These are phyloP conservation scores for Paecilomyces formosus DNA, from an alignment of 2,329 filamentous ascomycete species.

Conservation along the genomic window DNA sequence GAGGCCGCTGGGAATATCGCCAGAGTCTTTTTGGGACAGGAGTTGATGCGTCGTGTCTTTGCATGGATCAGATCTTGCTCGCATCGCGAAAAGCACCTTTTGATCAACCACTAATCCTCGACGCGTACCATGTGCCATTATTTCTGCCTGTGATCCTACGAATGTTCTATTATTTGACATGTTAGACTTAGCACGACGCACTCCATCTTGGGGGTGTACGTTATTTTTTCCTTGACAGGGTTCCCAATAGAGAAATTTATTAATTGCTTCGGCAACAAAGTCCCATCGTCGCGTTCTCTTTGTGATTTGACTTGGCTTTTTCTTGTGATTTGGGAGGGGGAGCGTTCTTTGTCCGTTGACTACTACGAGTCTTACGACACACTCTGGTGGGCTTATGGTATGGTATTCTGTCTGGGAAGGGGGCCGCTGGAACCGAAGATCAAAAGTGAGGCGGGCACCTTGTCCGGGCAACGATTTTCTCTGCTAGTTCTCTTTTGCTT, in stretches of 20 bases:
- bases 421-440: background rate
- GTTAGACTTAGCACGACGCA: constrained; percentile 17
- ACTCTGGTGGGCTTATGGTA: background rate
- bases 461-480: background rate
- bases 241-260: constrained; percentile 14
- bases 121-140: constrained; percentile 9
- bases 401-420: background rate
- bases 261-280: constrained; percentile 5
- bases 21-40: constrained; percentile 9
- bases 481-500: background rate
- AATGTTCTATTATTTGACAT: constrained; percentile 7
- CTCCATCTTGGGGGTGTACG: constrained; percentile 16
- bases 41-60: constrained; percentile 6
- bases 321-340: too few relatives aligned
- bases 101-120: constrained; percentile 1
- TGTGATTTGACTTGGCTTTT: too few relatives aligned
- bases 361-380: too few relatives aligned
- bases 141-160: background rate
- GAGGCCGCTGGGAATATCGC: constrained; percentile 29
- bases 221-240: constrained; percentile 12
- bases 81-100: background rate
- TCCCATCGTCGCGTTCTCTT: background rate
- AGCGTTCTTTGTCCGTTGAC: too few relatives aligned
- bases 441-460: background rate
- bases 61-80: constrained; percentile 2